A percentile compares a stretch with the other conserved stretches of the same genome.
These are phyloP conservation scores for Sclerotinia sclerotiorum DNA, from an alignment of 2,329 filamentous ascomycete genomes.

Conservation along the genomic window DNA sequence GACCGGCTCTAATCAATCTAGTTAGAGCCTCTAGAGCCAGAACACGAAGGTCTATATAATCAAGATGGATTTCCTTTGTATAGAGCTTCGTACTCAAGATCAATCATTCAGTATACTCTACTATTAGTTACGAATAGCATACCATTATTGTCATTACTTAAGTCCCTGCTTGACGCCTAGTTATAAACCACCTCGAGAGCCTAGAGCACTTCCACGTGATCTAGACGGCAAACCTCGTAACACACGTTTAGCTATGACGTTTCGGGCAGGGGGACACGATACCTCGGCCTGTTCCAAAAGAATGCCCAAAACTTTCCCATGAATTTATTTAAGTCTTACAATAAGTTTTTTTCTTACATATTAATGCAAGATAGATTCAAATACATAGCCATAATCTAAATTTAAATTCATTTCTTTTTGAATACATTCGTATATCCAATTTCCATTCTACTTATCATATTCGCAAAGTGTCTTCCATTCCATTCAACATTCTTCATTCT, in stretches of 20 bases:
- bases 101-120: too few relatives aligned
- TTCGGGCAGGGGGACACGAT: constrained; percentile 9
- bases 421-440: not conserved
- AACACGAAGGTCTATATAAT: too few relatives aligned
- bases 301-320: constrained; percentile 10
- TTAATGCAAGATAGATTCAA: not conserved
- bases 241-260: constrained; percentile 14
- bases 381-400: not conserved
- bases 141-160: too few relatives aligned
- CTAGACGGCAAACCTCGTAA: too few relatives aligned
- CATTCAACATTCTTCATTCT: not conserved
- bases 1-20: too few relatives aligned
- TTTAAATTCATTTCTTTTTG: not conserved
- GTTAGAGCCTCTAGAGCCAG: too few relatives aligned
- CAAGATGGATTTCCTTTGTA: too few relatives aligned
- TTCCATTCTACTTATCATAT: not conserved
- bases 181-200: too few relatives aligned
- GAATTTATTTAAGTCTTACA: not conserved
- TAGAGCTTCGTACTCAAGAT: too few relatives aligned
- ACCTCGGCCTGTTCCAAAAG: constrained; percentile 8
- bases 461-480: constrained; percentile 7
- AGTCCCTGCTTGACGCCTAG: too few relatives aligned
- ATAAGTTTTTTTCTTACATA: not conserved
- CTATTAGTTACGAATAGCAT: too few relatives aligned
- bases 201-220: too few relatives aligned